Evolutionary conservation across 257 asterid genomes (phyloP).

Genomic region (Nicotiana obtusifolia): DNA sequence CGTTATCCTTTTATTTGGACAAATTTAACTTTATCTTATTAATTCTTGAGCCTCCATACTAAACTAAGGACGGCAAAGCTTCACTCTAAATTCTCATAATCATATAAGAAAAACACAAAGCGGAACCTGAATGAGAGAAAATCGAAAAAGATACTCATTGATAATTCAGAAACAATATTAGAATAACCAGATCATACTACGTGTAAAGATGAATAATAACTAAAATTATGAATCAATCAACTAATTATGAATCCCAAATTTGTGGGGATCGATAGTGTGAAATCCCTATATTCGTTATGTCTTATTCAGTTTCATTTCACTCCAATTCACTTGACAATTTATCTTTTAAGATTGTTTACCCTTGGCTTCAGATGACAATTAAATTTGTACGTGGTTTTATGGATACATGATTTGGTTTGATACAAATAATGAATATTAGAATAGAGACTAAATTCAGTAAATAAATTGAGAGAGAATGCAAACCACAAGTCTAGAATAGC

Average conservation of each 20-base stretch:
- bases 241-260: not conserved
- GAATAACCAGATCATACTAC: not conserved
- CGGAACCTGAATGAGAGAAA: not conserved
- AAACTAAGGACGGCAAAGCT: not conserved
- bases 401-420: no score
- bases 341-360: no score
- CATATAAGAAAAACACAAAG: not conserved
- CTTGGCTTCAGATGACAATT: no score
- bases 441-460: no score
- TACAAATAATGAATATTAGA: no score
- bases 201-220: not conserved
- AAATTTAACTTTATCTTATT: no score
- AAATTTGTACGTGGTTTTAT: no score
- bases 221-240: not conserved
- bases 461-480: no score
- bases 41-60: no score
- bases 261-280: not conserved
- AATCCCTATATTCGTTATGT: constrained; percentile 12
- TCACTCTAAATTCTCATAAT: not conserved
- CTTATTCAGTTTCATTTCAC: not conserved
- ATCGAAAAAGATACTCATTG: not conserved
- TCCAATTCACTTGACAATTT: not conserved
- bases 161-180: no score
- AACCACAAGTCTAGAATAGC: no score
- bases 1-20: no score